A percentile compares a stretch with the other conserved stretches of the same genome.
phyloP scores from a whole-genome alignment of 2,329 filamentous ascomycete species.

The Aspergillus bombycis region DNA sequence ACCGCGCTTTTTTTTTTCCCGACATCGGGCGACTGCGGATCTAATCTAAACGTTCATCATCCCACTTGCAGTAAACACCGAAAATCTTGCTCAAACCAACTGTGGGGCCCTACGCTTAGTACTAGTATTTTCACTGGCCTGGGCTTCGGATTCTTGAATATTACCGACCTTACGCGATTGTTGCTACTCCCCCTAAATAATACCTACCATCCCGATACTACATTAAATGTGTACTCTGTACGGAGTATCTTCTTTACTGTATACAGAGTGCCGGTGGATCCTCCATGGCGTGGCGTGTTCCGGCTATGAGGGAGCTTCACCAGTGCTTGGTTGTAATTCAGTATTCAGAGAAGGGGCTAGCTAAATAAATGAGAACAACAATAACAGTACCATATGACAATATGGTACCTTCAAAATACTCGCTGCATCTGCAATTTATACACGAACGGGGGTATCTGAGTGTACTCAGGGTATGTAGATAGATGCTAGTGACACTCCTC shows the following conservation, averaged over 20 bases:
- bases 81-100: constrained; percentile 9
- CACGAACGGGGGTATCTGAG: not conserved
- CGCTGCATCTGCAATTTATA: too few species aligned
- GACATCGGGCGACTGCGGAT: constrained; percentile 30
- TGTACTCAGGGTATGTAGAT: not conserved
- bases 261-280: not conserved
- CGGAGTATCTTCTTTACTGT: not conserved
- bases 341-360: not conserved
- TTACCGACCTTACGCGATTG: not conserved
- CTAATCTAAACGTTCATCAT: constrained; percentile 24
- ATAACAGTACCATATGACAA: not conserved
- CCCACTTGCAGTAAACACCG: constrained; percentile 14
- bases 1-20: constrained; percentile 11
- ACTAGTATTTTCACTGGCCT: constrained; percentile 4
- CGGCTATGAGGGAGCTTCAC: constrained; percentile 3
- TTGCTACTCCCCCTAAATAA: not conserved
- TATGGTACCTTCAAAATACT: not conserved
- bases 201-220: not conserved
- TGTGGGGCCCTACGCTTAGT: constrained; percentile 7
- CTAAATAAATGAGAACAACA: not conserved
- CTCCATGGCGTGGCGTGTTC: constrained; percentile 8
- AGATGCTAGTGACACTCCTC: not conserved
- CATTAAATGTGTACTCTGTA: not conserved
- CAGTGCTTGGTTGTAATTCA: not conserved
- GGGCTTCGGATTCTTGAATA: not conserved